Evolutionary conservation across 352 stramenopile species (phyloP).

Genomic region (Stramenopiles sp.): DNA sequence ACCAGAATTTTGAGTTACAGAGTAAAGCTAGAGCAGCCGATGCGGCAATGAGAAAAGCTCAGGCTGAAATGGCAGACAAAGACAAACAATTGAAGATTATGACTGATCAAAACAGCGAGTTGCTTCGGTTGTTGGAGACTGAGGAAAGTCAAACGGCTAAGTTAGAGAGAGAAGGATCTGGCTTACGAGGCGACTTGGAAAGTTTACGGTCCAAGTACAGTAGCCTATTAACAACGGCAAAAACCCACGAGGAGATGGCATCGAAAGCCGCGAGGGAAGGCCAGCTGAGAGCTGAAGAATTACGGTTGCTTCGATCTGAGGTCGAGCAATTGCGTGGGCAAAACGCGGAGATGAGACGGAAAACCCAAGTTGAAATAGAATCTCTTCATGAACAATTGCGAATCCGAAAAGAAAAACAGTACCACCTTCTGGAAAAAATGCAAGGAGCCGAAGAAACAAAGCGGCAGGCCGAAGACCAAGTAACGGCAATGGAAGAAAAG

Average conservation of each 20-base stretch:
- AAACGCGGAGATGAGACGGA: conserved; percentile 77
- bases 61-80: conserved; percentile 54
- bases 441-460: conserved; percentile 78
- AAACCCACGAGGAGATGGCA: conserved; percentile 73
- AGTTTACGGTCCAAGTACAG: conserved; percentile 57
- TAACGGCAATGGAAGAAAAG: conserved; percentile 61
- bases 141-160: conserved; percentile 64
- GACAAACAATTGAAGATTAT: conserved; percentile 78
- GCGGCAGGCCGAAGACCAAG: conserved; percentile 68
- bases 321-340: conserved; percentile 69
- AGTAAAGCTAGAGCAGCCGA: conserved; percentile 59
- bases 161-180: conserved; percentile 34
- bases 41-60: conserved; percentile 46
- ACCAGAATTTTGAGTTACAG: conserved; percentile 76
- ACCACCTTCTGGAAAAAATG: conserved; percentile 83
- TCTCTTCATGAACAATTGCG: conserved; percentile 81
- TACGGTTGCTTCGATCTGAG: conserved; percentile 45
- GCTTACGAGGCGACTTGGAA: conserved; percentile 49
- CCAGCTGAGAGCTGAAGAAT: conserved; percentile 75
- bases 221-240: conserved; percentile 63
- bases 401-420: conserved; percentile 88
- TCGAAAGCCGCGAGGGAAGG: conserved; percentile 59
- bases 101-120: conserved; percentile 81
- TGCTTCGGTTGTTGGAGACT: conserved; percentile 74
- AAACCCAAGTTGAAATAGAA: conserved; percentile 82